Evolutionary conservation across 148 eudicot species (phyloP).

Genomic region (Bassia scoparia): DNA sequence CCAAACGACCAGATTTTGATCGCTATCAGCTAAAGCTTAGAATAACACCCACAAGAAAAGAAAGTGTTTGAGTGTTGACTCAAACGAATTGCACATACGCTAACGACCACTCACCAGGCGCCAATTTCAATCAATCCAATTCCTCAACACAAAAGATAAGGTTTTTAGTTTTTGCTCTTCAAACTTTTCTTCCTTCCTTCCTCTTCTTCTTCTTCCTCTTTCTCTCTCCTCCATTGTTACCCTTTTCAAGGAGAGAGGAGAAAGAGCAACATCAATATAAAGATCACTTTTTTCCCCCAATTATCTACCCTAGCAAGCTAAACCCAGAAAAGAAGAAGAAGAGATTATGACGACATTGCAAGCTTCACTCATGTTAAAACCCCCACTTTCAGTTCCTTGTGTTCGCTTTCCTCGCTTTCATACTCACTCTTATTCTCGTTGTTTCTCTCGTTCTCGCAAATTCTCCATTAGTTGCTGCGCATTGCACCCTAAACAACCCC

Average conservation of each 20-base stretch:
- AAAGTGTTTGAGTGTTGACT: no score
- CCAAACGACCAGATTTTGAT: no score
- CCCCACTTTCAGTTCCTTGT: slow-evolving; percentile 29
- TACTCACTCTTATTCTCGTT: slow-evolving; percentile 19
- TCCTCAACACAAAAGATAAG: slow-evolving; percentile 43
- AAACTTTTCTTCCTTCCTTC: neutral
- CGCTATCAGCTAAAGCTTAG: no score
- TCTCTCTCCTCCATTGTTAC: slow-evolving; percentile 15
- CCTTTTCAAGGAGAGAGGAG: slow-evolving; percentile 7
- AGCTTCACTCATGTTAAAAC: slow-evolving; percentile 54
- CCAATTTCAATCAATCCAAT: slow-evolving; percentile 36
- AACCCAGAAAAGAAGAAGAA: neutral
- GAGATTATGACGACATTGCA: slow-evolving; percentile 54
- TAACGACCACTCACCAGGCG: slow-evolving; percentile 21
- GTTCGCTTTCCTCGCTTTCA: slow-evolving; percentile 21
- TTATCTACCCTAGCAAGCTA: neutral
- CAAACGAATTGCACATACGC: slow-evolving; percentile 3
- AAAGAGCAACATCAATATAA: no score
- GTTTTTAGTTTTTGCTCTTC: slow-evolving; percentile 16
- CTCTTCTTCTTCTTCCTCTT: slow-evolving; percentile 1
- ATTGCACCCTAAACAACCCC: slow-evolving; percentile 34
- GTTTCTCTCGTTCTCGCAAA: slow-evolving; percentile 26
- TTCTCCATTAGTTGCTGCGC: slow-evolving; percentile 24
- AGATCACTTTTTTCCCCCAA: neutral
- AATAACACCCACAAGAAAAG: no score